Evolutionary conservation across 1,139 yeast genomes (phyloP), one percentile per base, ranked within the genome.

Genomic region (Komagataea norvegica): DNA sequence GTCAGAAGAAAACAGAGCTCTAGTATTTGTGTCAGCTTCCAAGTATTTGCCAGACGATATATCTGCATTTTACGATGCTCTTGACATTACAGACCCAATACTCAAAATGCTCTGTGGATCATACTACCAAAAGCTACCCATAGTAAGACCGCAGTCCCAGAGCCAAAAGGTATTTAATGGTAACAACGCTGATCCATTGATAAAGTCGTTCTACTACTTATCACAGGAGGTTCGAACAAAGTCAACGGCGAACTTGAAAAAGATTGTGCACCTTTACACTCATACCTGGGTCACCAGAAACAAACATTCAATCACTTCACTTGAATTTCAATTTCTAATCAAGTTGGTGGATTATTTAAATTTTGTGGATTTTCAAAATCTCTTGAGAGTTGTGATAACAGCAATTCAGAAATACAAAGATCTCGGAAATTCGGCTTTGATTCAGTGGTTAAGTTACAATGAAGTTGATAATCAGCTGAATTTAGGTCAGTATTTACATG

Each of bases 291-390:
- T 56, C 5, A 37, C 42, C 6, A 48, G 42, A 16, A 46, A 46
- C 26, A 45, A 37, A 26, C 40, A 44, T 4, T 19, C 29, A 0
- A 15, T 45, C 8, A 49, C 63, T 0, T 19, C 41, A 3, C 49
- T 64, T 43, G 76, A 72, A 43, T 25, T 44, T 6, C 56, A 56
- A 3, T 64, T 72, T 29, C 36, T 69, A 6, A 52, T 49, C 24
- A 47, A 48, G 10, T 39, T 71, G 11, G 44, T 68, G 4, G 50
- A 49, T 5, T 72, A 64, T 47, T 54, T 73, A 42, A 57, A 55
- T 32, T 67, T 61, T 36, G 64, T 65, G 45, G 61, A 63, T 13
- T 56, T 65, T 29, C 55, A 63, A 34, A 65, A 63, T 16, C 40
- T 56, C 7, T 33, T 59, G 4, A 44, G 59, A 9, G 38, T 46